Conservation (phyloP, 768 basidiomycete genomes). For the Leccinum uliginosum region DNA sequence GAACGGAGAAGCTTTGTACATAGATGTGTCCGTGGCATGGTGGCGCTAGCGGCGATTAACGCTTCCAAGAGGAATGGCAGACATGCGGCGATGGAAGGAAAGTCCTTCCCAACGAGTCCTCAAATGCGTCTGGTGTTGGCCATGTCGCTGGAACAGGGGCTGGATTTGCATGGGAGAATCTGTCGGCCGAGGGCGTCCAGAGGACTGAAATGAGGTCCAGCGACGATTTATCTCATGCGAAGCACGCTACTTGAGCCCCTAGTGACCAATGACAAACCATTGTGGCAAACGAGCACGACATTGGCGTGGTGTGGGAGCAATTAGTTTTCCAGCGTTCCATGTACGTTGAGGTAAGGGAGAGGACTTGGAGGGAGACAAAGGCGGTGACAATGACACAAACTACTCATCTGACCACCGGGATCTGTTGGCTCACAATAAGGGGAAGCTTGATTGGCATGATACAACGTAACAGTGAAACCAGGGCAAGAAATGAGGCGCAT, state of each 20-base stretch:
- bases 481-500: conserved; percentile 4
- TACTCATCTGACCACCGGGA: not conserved
- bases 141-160: conserved; percentile 8
- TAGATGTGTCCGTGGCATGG: conserved; percentile 19
- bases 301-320: conserved; percentile 25
- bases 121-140: not conserved
- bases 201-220: conserved; percentile 5
- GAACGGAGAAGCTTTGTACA: conserved; percentile 19
- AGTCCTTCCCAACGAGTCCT: conserved; percentile 12
- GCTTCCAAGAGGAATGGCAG: conserved; percentile 23
- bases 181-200: not conserved
- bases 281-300: conserved; percentile 15
- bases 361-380: not conserved
- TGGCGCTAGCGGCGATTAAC: conserved; percentile 31
- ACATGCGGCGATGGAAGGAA: conserved; percentile 22
- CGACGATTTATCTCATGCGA: conserved; percentile 14
- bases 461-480: conserved; percentile 15
- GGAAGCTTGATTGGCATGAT: not conserved
- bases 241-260: conserved; percentile 15
- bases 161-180: conserved; percentile 29
- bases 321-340: conserved; percentile 3
- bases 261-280: conserved; percentile 14
- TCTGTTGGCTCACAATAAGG: conserved; percentile 7
- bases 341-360: not conserved
- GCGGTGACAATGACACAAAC: not conserved